Evolutionary conservation across 73 alveolate species (phyloP).

Genomic region (Effrenium voratum): DNA sequence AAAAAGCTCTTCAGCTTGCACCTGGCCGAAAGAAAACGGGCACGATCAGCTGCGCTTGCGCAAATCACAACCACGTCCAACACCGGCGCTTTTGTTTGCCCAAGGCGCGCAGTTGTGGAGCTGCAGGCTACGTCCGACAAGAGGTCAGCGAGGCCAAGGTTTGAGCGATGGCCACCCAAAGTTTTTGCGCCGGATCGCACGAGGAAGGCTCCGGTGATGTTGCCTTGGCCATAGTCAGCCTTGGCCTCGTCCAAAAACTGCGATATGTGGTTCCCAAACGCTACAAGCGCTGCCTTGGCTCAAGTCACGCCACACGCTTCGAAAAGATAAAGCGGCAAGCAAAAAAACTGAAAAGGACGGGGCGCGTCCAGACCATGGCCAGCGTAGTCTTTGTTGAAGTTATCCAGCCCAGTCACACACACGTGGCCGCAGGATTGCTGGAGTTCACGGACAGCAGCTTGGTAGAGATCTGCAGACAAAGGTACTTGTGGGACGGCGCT

Average conservation of each 20-base stretch:
- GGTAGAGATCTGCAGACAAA: neutral
- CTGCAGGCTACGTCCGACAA: conserved; percentile 36
- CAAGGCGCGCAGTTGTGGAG: neutral
- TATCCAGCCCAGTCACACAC: neutral
- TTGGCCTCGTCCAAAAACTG: neutral
- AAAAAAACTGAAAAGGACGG: neutral
- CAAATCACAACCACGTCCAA: too few species aligned
- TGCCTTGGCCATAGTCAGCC: neutral
- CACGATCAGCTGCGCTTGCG: too few species aligned
- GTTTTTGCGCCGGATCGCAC: neutral
- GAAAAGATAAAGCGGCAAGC: neutral
- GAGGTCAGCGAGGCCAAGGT: neutral
- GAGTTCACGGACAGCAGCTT: neutral
- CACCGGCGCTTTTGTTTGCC: too few species aligned
- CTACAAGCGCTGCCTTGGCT: conserved; percentile 5
- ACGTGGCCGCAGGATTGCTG: neutral
- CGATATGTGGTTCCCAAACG: neutral
- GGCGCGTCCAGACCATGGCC: neutral
- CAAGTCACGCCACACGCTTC: neutral
- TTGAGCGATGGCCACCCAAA: neutral
- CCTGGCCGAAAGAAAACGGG: neutral
- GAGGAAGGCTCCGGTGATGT: neutral
- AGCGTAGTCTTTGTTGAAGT: conserved; percentile 2
- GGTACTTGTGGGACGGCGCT: conserved; percentile 21
- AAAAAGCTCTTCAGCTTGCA: conserved; percentile 37